Percentiles rank a stretch among this genome's conserved stretches.
These are phyloP conservation scores for Paspalum vaginatum DNA, from an alignment of 176 grass and related monocot species.

Conservation along the genomic window DNA sequence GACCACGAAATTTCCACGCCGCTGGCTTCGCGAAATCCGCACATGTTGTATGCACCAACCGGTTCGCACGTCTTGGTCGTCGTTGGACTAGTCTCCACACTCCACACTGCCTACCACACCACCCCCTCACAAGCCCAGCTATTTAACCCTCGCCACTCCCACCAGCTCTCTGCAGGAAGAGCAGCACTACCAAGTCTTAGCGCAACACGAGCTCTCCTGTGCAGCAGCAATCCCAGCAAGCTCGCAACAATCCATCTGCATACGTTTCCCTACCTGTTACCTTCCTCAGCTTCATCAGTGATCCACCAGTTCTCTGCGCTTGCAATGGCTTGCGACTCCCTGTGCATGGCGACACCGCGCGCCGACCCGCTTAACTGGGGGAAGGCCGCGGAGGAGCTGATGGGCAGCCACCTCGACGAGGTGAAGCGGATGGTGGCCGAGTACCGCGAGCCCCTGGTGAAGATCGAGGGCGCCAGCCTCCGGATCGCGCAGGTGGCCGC, in stretches of 20 bases:
- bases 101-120: slow-evolving; percentile 4
- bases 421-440: slow-evolving; percentile 84
- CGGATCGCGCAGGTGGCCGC: slow-evolving; percentile 80
- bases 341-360: slow-evolving; percentile 43
- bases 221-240: not conserved
- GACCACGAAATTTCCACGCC: not conserved
- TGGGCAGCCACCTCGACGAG: slow-evolving; percentile 82
- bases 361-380: slow-evolving; percentile 81
- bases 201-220: slow-evolving; percentile 24
- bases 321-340: not conserved
- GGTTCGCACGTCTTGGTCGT: not conserved
- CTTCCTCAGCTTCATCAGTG: not conserved
- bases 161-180: slow-evolving; percentile 47
- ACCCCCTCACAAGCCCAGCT: not conserved
- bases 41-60: not conserved
- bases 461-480: slow-evolving; percentile 76
- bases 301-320: not conserved
- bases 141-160: slow-evolving; percentile 49
- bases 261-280: not conserved
- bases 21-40: not conserved
- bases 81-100: slow-evolving; percentile 16
- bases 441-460: slow-evolving; percentile 58
- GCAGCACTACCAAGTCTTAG: slow-evolving; percentile 2
- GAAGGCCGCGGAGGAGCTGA: slow-evolving; percentile 51
- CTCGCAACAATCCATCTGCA: not conserved